Percentiles rank a stretch among this genome's conserved stretches.
Conservation (phyloP, 2,329 filamentous ascomycete genomes). For the Verticillium alfalfae region DNA sequence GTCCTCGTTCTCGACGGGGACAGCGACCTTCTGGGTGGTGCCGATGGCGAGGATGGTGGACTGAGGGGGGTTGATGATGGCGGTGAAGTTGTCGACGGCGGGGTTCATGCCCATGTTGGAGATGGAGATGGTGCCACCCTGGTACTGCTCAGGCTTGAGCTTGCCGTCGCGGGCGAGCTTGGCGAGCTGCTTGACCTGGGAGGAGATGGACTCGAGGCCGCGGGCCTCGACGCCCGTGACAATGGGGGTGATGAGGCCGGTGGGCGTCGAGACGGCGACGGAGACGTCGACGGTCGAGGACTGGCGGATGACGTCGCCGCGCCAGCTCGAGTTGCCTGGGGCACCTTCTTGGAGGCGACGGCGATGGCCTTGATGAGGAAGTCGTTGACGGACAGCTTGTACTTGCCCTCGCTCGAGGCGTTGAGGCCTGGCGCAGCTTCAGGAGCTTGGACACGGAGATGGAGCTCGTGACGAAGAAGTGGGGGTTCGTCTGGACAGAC, state of each 20-base stretch:
- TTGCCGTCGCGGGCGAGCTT: slow-evolving; percentile 95
- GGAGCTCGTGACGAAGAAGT: slow-evolving; percentile 92
- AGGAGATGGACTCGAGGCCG: slow-evolving; percentile 83
- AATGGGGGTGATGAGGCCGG: slow-evolving; percentile 94
- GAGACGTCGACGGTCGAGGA: slow-evolving; percentile 92
- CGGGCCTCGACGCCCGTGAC: slow-evolving; percentile 83
- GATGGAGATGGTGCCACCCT: slow-evolving; percentile 98
- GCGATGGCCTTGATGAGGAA: slow-evolving; percentile 97
- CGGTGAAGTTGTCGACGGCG: slow-evolving; percentile 93
- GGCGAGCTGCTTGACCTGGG: slow-evolving; percentile 89
- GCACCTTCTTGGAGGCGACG: slow-evolving; percentile 86
- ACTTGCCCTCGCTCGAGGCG: slow-evolving; percentile 79
- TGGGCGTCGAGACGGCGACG: slow-evolving; percentile 89
- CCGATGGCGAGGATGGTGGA: slow-evolving; percentile 92
- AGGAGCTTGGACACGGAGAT: slow-evolving; percentile 92
- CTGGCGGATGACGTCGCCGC: slow-evolving; percentile 83
- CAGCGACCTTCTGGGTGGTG: slow-evolving; percentile 89
- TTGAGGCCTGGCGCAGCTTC: slow-evolving; percentile 96
- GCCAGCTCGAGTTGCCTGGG: slow-evolving; percentile 96
- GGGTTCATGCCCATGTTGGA: slow-evolving; percentile 99
- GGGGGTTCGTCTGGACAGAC: slow-evolving; percentile 89
- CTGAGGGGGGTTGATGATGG: slow-evolving; percentile 98
- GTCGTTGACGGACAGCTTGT: slow-evolving; percentile 99
- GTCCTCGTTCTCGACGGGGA: slow-evolving; percentile 80
- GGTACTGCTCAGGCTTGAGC: slow-evolving; percentile 99